Evolutionary conservation across 306 rosid species (phyloP).

Genomic region (Datisca glomerata): DNA sequence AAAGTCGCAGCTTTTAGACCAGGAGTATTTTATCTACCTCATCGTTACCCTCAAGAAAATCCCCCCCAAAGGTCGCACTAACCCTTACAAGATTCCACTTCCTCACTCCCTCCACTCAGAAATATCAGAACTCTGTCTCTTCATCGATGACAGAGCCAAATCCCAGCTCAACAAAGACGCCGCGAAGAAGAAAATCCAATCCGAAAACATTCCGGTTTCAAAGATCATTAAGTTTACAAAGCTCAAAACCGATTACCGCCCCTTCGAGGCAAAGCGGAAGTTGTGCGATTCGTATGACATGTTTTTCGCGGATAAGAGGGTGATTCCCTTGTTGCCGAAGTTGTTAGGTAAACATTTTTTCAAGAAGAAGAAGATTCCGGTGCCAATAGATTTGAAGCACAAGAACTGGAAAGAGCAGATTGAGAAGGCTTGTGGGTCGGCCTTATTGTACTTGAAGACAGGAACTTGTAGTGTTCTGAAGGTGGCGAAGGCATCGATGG

Average conservation of each 20-base stretch:
- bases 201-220: too few relatives aligned
- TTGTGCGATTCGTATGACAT: constrained; percentile 46
- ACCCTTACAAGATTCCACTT: constrained; percentile 48
- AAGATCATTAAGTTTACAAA: constrained; percentile 50
- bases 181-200: too few relatives aligned
- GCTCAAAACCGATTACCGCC: constrained; percentile 51
- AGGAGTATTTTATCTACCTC: constrained; percentile 51
- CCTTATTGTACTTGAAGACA: constrained; percentile 33
- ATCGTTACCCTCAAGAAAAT: constrained; percentile 49
- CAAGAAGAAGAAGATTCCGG: constrained; percentile 75
- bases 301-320: constrained; percentile 55
- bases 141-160: constrained; percentile 59
- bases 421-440: constrained; percentile 37
- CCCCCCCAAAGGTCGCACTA: constrained; percentile 36
- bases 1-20: constrained; percentile 46
- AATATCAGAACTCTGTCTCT: constrained; percentile 47
- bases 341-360: constrained; percentile 63
- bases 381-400: constrained; percentile 55
- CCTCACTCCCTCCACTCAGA: constrained; percentile 39
- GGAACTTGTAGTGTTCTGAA: constrained; percentile 73
- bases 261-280: too few relatives aligned
- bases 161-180: constrained; percentile 32
- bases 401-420: constrained; percentile 75
- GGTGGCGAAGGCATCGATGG: constrained; percentile 49
- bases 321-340: constrained; percentile 38